These are phyloP conservation scores for Aspergillus steynii DNA, from an alignment of 495 filamentous ascomycete species.

Conservation along the genomic window DNA sequence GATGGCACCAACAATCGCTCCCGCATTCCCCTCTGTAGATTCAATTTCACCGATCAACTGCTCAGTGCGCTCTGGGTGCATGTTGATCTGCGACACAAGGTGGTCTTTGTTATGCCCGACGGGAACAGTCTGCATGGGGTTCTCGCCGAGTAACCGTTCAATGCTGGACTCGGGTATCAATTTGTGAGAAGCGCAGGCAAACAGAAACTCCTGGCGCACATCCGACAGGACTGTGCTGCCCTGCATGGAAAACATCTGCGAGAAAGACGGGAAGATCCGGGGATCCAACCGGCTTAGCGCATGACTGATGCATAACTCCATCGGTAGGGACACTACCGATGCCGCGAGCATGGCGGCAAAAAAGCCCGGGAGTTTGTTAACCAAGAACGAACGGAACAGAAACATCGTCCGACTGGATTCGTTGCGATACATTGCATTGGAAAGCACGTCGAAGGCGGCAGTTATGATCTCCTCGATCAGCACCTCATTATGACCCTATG, in stretches of 20 bases:
- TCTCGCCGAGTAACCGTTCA: conserved; percentile 78
- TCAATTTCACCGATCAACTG: conserved; percentile 78
- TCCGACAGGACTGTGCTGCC: conserved; percentile 74
- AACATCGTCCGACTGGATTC: conserved; percentile 71
- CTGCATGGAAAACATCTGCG: conserved; percentile 76
- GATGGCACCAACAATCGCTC: conserved; percentile 80
- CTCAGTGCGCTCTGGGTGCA: conserved; percentile 69
- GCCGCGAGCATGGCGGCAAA: conserved; percentile 61
- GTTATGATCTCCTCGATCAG: conserved; percentile 79
- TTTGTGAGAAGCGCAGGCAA: conserved; percentile 83
- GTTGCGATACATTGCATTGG: conserved; percentile 79
- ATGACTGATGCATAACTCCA: conserved; percentile 78
- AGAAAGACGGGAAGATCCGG: conserved; percentile 77
- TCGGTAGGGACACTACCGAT: conserved; percentile 64
- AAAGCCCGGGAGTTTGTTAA: conserved; percentile 88
- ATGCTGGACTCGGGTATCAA: conserved; percentile 78
- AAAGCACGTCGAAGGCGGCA: conserved; percentile 84
- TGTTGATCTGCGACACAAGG: conserved; percentile 70
- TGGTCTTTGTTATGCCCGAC: conserved; percentile 73
- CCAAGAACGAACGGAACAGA: conserved; percentile 84
- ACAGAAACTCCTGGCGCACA: conserved; percentile 88
- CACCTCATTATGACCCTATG: conserved; percentile 69
- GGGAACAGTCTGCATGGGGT: conserved; percentile 79
- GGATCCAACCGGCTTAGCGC: conserved; percentile 75
- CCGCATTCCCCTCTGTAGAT: conserved; percentile 92